phyloP scores from a whole-genome alignment of 805 yeast genomes.

The Maudiozyma turicensis region DNA sequence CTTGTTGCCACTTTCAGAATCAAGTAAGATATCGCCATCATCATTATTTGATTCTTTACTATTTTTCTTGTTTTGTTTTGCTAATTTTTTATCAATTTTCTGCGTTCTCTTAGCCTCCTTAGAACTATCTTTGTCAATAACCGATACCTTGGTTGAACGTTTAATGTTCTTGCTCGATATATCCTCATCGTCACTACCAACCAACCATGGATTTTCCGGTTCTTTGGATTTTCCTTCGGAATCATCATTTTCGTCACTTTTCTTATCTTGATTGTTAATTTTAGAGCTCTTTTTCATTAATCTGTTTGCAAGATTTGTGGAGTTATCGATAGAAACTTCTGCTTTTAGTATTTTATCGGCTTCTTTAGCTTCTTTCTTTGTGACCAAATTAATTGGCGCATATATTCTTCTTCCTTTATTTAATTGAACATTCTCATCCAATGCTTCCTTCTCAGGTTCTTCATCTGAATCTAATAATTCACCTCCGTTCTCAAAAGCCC shows the following conservation, averaged over 20 bases:
- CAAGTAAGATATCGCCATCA: slow-evolving; percentile 31
- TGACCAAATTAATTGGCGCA: slow-evolving; percentile 41
- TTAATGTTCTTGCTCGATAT: slow-evolving; percentile 13
- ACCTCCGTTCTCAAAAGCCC: slow-evolving; percentile 38
- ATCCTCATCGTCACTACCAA: slow-evolving; percentile 23
- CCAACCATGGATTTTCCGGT: slow-evolving; percentile 45
- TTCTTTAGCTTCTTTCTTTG: slow-evolving; percentile 28
- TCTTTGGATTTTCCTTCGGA: slow-evolving; percentile 10
- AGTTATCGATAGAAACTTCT: slow-evolving; percentile 44
- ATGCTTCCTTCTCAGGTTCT: slow-evolving; percentile 25
- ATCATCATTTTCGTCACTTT: slow-evolving; percentile 1
- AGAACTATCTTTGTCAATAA: slow-evolving; percentile 43
- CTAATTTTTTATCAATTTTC: slow-evolving; percentile 32
- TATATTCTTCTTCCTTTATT: slow-evolving; percentile 78
- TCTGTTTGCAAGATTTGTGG: slow-evolving; percentile 37
- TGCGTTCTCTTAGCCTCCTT: slow-evolving; percentile 39
- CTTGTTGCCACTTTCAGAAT: slow-evolving; percentile 38
- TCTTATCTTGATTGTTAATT: slow-evolving; percentile 4
- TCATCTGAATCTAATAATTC: slow-evolving; percentile 28
- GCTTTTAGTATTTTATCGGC: slow-evolving; percentile 30
- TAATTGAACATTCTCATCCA: slow-evolving; percentile 39
- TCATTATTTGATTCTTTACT: slow-evolving; percentile 28
- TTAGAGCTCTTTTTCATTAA: background rate
- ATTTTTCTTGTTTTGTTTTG: slow-evolving; percentile 7
- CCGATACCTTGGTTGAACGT: slow-evolving; percentile 37